A percentile compares a stretch with the other conserved stretches of the same genome.
Conservation (phyloP, 148 eudicot species). For the Rhododendron griersonianum region DNA sequence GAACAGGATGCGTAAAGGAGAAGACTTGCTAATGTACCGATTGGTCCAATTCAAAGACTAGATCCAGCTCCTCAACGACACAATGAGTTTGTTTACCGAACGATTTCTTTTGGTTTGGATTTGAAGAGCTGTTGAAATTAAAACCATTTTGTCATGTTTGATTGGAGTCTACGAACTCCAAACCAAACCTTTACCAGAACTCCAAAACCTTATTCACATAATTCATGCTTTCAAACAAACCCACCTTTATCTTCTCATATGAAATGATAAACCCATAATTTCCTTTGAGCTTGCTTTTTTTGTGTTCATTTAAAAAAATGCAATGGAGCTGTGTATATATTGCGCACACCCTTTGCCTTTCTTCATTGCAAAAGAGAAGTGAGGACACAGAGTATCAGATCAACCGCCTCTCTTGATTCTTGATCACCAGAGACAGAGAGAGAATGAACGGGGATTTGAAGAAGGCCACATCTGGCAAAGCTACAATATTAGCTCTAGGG, state of each 20-base stretch:
- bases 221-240: constrained; percentile 45
- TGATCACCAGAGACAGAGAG: background rate
- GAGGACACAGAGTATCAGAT: background rate
- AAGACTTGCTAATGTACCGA: background rate
- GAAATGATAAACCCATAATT: background rate
- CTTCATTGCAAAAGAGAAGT: background rate
- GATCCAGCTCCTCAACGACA: background rate
- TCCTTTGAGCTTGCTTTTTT: background rate
- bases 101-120: background rate
- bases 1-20: background rate
- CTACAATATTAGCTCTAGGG: constrained; percentile 77
- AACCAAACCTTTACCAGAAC: constrained; percentile 28
- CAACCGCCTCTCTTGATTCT: background rate
- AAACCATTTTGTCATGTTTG: background rate
- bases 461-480: constrained; percentile 56
- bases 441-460: constrained; percentile 24
- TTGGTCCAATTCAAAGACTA: background rate
- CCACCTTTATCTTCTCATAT: background rate
- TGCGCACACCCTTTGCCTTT: background rate
- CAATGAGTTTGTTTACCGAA: background rate
- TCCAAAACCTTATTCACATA: constrained; percentile 19
- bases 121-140: background rate
- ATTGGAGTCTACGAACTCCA: background rate
- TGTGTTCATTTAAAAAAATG: background rate
- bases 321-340: constrained; percentile 6